phyloP scores from a whole-genome alignment of 2,329 filamentous ascomycete species.

The Fusarium nematophilum region DNA sequence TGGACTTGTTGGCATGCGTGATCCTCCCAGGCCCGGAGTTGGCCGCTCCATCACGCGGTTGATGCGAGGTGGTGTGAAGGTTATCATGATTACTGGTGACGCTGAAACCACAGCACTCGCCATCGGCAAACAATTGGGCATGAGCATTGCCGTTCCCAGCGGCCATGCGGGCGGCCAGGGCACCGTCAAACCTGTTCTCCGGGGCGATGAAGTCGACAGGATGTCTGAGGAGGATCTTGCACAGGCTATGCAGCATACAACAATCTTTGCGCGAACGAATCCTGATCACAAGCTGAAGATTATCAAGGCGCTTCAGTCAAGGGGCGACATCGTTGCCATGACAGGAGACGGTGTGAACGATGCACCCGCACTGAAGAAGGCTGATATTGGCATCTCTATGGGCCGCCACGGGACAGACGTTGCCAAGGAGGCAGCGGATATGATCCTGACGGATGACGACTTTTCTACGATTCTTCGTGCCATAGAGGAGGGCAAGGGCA shows the following conservation, averaged over 20 bases:
- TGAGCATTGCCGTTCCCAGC: constrained; percentile 75
- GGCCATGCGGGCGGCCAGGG: constrained; percentile 65
- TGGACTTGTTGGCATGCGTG: constrained; percentile 95
- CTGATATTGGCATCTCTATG: constrained; percentile 98
- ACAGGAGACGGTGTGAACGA: constrained; percentile 99
- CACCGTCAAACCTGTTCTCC: constrained; percentile 77
- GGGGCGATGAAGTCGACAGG: constrained; percentile 90
- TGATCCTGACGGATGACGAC: constrained; percentile 91
- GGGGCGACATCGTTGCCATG: constrained; percentile 98
- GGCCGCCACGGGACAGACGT: constrained; percentile 94
- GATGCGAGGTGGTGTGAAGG: constrained; percentile 93
- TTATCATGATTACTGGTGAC: constrained; percentile 99
- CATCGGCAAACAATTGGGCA: constrained; percentile 94
- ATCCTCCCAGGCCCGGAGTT: constrained; percentile 91
- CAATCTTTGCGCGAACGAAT: constrained; percentile 95
- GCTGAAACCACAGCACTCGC: constrained; percentile 94
- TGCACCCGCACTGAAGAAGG: constrained; percentile 94
- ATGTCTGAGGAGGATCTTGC: constrained; percentile 90
- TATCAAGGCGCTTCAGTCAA: constrained; percentile 87
- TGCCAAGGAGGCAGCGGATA: constrained; percentile 94
- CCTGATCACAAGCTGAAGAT: constrained; percentile 99
- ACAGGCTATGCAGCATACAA: constrained; percentile 86
- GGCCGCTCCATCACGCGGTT: constrained; percentile 88
- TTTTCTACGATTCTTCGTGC: constrained; percentile 92
- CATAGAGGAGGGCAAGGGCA: constrained; percentile 98